A percentile compares a stretch with the other conserved stretches of the same genome.
Conservation (phyloP, 306 rosid genomes). For the Quillaja saponaria region DNA sequence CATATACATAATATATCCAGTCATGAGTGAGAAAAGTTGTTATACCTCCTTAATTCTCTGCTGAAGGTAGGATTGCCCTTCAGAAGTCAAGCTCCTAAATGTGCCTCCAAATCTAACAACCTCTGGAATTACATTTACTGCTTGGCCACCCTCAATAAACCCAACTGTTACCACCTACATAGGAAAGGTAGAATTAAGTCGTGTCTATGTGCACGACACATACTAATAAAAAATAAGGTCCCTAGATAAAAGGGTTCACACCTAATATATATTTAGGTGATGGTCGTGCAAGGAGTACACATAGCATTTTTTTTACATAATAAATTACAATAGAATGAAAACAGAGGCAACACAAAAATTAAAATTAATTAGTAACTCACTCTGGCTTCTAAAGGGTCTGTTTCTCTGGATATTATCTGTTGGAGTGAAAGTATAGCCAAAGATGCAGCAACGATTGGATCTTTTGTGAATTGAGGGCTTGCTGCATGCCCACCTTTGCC, state of each 20-base stretch:
- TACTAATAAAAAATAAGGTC: no score
- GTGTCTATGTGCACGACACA: no score
- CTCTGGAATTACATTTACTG: conserved; percentile 41
- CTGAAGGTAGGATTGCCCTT: conserved; percentile 42
- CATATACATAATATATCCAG: no score
- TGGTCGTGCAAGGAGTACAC: no score
- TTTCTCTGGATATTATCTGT: conserved; percentile 59
- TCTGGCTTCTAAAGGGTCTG: conserved; percentile 38
- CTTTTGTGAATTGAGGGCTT: conserved; percentile 38
- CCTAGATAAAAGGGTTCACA: no score
- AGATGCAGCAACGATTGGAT: conserved; percentile 52
- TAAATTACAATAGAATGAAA: neutral
- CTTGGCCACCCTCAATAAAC: conserved; percentile 47
- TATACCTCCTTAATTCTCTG: conserved; percentile 55
- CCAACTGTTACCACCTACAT: conserved; percentile 50
- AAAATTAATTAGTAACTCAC: no score
- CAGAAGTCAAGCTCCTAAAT: conserved; percentile 46
- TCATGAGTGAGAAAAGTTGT: no score
- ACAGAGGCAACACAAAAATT: no score
- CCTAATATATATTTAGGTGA: no score
- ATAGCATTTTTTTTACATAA: neutral
- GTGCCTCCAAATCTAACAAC: conserved; percentile 50
- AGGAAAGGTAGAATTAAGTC: neutral
- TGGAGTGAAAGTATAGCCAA: conserved; percentile 49
- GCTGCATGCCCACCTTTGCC: conserved; percentile 50